phyloP scores from a whole-genome alignment of 306 rosid species.

The Sicyos edulis region DNA sequence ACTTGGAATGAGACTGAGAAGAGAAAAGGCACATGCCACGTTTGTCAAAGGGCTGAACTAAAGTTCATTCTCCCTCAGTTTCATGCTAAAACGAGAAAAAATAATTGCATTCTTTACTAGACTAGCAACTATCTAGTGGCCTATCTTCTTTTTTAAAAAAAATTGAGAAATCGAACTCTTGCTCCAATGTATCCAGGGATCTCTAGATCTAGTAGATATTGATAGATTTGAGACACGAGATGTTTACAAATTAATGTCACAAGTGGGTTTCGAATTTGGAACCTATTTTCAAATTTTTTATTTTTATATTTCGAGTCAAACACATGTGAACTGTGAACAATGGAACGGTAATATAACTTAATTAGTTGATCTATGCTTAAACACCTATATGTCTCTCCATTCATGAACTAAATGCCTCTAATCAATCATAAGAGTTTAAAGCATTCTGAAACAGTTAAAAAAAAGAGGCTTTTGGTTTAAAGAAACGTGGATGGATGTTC shows the following conservation, averaged over 20 bases:
- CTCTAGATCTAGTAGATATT: too few relatives aligned
- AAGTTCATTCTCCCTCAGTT: background rate
- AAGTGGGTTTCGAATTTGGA: too few relatives aligned
- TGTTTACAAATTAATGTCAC: too few relatives aligned
- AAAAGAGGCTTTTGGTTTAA: background rate
- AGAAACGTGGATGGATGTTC: background rate
- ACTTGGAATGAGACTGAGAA: background rate
- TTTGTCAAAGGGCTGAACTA: background rate
- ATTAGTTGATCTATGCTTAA: too few relatives aligned
- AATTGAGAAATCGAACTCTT: too few relatives aligned
- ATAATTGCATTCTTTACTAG: background rate
- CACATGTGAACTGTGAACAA: too few relatives aligned
- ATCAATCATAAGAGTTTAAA: background rate
- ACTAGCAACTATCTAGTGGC: too few relatives aligned
- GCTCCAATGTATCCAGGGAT: too few relatives aligned
- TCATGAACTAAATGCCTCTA: background rate
- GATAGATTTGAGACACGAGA: too few relatives aligned
- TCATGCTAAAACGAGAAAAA: too few relatives aligned
- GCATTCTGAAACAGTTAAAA: conserved; percentile 4
- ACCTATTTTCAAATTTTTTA: too few relatives aligned
- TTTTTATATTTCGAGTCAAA: background rate
- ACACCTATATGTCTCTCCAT: background rate
- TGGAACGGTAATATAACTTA: too few relatives aligned
- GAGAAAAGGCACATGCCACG: background rate
- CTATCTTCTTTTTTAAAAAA: background rate